Percentiles rank a stretch among this genome's conserved stretches.
Evolutionary conservation across 2,329 filamentous ascomycete species (phyloP).

Genomic region (Cryphonectria carpinicola): DNA sequence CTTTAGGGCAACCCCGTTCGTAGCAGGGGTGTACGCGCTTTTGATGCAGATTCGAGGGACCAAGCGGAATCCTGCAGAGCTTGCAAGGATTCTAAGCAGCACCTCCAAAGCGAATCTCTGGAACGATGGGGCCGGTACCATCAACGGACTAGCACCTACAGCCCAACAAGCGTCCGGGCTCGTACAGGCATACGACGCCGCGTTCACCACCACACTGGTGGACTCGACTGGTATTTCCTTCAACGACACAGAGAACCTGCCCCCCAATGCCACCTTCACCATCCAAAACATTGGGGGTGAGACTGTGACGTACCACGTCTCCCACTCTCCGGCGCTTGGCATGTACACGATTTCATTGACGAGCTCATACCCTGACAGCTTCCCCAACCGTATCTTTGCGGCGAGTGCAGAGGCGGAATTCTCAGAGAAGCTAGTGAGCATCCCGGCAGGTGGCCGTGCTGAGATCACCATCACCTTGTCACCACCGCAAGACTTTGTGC

Average conservation of each 20-base stretch:
- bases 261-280: constrained; percentile 38
- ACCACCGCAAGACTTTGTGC: constrained; percentile 31
- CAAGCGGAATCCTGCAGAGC: constrained; percentile 8
- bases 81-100: constrained; percentile 16
- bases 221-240: constrained; percentile 44
- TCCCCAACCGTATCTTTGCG: constrained; percentile 23
- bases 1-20: constrained; percentile 51
- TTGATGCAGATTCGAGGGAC: constrained; percentile 20
- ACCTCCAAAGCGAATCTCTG: constrained; percentile 37
- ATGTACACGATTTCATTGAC: constrained; percentile 39
- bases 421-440: constrained; percentile 31
- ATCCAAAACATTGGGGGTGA: constrained; percentile 45
- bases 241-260: constrained; percentile 49
- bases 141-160: constrained; percentile 38
- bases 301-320: constrained; percentile 43
- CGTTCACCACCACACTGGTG: constrained; percentile 43
- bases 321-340: constrained; percentile 41
- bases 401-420: constrained; percentile 31
- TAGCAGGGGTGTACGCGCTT: constrained; percentile 26
- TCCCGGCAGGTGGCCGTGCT: constrained; percentile 36
- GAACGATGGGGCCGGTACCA: constrained; percentile 36
- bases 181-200: constrained; percentile 46
- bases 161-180: constrained; percentile 49
- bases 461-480: constrained; percentile 37
- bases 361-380: background rate